Evolutionary conservation across 2,329 filamentous ascomycete genomes (phyloP).

Genomic region (Talaromyces sp.): DNA sequence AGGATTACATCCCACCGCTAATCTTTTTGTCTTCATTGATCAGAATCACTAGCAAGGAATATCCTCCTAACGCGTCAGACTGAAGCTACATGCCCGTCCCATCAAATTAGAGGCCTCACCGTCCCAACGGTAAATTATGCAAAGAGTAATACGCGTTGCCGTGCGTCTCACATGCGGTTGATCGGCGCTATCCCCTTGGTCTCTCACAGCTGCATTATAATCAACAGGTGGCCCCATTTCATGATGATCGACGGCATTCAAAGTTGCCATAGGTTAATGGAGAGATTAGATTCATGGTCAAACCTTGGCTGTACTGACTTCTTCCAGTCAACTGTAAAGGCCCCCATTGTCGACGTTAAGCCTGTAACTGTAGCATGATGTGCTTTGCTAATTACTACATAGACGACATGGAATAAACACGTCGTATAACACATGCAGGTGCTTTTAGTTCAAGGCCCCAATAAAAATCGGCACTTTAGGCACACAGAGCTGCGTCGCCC

Average conservation of each 20-base stretch:
- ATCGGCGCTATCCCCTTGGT: background rate
- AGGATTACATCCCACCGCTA: background rate
- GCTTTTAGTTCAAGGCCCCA: background rate
- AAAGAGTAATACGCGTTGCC: background rate
- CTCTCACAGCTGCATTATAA: background rate
- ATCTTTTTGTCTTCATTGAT: background rate
- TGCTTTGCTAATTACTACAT: background rate
- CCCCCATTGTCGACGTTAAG: background rate
- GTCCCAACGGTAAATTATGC: background rate
- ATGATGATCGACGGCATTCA: background rate
- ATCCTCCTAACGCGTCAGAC: background rate
- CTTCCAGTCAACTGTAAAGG: background rate
- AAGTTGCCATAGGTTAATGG: background rate
- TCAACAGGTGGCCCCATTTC: background rate
- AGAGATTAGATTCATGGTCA: background rate
- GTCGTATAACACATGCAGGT: background rate
- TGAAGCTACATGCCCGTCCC: background rate
- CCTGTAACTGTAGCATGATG: background rate
- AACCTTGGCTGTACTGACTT: background rate
- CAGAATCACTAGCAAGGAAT: background rate
- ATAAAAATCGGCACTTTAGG: background rate
- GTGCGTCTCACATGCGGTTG: background rate
- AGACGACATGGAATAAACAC: background rate
- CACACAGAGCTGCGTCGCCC: background rate
- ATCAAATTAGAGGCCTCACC: background rate